Conservation (phyloP, 192 early-diverging fungal genomes). For the Linderina pennispora region DNA sequence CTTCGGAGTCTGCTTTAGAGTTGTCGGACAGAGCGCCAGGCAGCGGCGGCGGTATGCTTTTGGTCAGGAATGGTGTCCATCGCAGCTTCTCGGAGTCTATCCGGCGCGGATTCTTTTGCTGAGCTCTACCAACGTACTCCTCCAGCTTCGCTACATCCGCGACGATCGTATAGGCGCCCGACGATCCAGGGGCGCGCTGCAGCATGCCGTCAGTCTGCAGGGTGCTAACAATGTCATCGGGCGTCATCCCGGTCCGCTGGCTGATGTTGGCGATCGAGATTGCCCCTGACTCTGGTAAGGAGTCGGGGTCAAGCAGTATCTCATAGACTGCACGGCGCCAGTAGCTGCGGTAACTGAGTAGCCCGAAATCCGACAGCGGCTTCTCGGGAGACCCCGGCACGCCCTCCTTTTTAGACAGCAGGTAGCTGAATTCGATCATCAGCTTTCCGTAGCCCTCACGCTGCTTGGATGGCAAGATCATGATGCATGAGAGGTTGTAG, state of each 20-base stretch:
- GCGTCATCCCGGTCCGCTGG: constrained; percentile 62
- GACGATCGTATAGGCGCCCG: constrained; percentile 41
- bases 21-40: no score
- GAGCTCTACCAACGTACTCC: constrained; percentile 42
- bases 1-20: no score
- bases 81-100: constrained; percentile 54
- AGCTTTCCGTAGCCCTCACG: constrained; percentile 89
- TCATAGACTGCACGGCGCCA: constrained; percentile 75
- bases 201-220: constrained; percentile 54
- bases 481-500: constrained; percentile 93
- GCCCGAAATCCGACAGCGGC: constrained; percentile 84
- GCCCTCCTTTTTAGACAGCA: constrained; percentile 69
- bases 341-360: constrained; percentile 82
- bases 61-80: constrained; percentile 65
- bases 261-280: constrained; percentile 54
- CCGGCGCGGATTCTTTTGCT: constrained; percentile 48
- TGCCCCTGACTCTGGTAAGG: neutral
- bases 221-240: constrained; percentile 77
- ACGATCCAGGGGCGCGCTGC: constrained; percentile 11
- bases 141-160: constrained; percentile 44
- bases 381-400: constrained; percentile 84
- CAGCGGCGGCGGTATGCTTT: constrained; percentile 2
- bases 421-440: constrained; percentile 90
- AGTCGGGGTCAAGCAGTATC: constrained; percentile 54
- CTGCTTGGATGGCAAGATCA: constrained; percentile 83